Evolutionary conservation across 345 rosid species (phyloP).

Genomic region (Punica granatum): DNA sequence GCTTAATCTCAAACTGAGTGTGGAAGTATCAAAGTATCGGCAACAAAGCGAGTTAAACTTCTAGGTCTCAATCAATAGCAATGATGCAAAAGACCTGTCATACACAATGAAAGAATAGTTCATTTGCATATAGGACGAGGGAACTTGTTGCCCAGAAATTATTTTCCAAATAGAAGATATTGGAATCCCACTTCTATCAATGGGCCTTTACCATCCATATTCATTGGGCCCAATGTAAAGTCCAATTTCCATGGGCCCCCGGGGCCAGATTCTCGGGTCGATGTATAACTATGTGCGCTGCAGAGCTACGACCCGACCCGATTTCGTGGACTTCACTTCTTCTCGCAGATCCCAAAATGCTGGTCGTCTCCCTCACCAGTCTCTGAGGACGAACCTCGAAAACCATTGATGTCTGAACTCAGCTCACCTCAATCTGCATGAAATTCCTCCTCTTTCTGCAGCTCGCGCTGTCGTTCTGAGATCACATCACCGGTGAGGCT

Average conservation of each 20-base stretch:
- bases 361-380: not conserved
- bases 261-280: no score
- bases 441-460: not conserved
- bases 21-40: no score
- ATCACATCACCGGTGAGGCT: not conserved
- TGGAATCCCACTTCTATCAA: no score
- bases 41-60: no score
- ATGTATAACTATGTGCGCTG: no score
- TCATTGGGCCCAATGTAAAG: not conserved
- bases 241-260: not conserved
- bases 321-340: not conserved
- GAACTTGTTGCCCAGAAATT: no score
- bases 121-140: no score
- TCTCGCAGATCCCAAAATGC: not conserved
- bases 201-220: not conserved
- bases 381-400: not conserved
- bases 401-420: not conserved
- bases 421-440: not conserved
- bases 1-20: no score
- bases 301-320: not conserved
- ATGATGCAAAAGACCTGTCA: no score
- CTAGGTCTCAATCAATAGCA: no score
- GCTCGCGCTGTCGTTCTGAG: not conserved
- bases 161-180: no score
- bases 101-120: no score